These are phyloP conservation scores for Eleusine coracana DNA, from an alignment of 176 grass and related monocot genomes.

Conservation along the genomic window DNA sequence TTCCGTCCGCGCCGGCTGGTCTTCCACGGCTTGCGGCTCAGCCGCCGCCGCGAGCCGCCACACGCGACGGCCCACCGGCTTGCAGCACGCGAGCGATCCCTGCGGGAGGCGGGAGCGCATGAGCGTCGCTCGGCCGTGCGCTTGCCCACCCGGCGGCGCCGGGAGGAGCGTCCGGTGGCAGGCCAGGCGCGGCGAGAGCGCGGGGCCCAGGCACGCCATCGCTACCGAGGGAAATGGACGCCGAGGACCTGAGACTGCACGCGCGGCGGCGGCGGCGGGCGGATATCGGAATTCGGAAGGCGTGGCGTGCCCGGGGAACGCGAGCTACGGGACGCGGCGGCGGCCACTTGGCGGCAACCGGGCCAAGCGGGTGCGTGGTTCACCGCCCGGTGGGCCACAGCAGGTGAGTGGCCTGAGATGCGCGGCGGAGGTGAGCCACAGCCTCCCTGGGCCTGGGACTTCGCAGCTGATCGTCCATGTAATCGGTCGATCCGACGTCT, in stretches of 20 bases:
- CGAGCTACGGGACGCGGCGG: background rate
- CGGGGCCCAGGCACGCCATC: conserved; percentile 15
- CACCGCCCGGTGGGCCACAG: background rate
- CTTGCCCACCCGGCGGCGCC: background rate
- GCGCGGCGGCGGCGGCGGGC: conserved; percentile 3
- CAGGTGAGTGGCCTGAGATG: conserved; percentile 9
- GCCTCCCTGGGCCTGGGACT: background rate
- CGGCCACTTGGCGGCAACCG: background rate
- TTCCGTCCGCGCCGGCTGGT: conserved; percentile 36
- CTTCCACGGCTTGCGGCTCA: conserved; percentile 45
- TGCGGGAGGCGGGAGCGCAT: background rate
- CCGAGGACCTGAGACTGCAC: too few species aligned
- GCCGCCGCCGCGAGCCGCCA: conserved; percentile 39
- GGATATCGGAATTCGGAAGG: conserved; percentile 22
- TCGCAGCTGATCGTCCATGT: background rate
- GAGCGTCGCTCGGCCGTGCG: background rate
- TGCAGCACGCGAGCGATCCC: background rate
- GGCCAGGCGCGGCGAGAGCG: conserved; percentile 12
- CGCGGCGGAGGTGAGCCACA: conserved; percentile 26
- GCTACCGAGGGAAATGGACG: background rate
- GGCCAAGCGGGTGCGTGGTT: background rate
- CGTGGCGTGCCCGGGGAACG: background rate
- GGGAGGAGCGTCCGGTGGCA: background rate
- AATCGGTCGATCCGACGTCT: background rate
- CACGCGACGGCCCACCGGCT: background rate